A percentile compares a stretch with the other conserved stretches of the same genome.
These are phyloP conservation scores for Cornus suecica DNA, from an alignment of 148 eudicot genomes.

Conservation along the genomic window DNA sequence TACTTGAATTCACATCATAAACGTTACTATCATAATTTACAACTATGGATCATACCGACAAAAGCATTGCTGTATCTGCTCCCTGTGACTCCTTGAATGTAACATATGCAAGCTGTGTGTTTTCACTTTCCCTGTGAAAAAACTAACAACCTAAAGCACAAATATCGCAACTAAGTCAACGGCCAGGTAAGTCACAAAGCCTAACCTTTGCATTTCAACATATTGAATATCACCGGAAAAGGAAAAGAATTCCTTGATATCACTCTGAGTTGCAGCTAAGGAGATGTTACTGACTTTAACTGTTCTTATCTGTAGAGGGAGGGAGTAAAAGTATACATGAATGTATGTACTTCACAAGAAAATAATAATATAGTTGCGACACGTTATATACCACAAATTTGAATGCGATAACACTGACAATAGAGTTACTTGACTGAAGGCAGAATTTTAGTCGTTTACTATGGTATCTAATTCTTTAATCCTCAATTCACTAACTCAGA, in stretches of 20 bases:
- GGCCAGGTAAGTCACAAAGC: not conserved
- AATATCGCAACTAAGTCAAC: not conserved
- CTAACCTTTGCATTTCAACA: constrained; percentile 45
- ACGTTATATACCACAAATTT: too few species aligned
- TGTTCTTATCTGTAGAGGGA: constrained; percentile 37
- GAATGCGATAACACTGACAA: too few species aligned
- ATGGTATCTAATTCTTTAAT: not conserved
- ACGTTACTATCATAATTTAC: not conserved
- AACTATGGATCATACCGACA: constrained; percentile 29
- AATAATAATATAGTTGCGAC: not conserved
- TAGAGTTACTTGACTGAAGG: not conserved
- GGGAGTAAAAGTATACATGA: not conserved
- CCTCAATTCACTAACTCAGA: not conserved
- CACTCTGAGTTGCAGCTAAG: constrained; percentile 20
- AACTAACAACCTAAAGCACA: not conserved
- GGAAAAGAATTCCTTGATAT: constrained; percentile 45
- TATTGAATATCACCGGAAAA: constrained; percentile 46
- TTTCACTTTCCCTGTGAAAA: constrained; percentile 42
- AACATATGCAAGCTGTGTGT: constrained; percentile 37
- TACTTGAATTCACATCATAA: not conserved
- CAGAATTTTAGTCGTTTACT: not conserved
- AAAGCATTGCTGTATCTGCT: constrained; percentile 50
- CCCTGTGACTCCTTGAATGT: constrained; percentile 54
- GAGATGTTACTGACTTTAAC: constrained; percentile 43
- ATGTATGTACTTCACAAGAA: not conserved